Evolutionary conservation across 805 yeast genomes (phyloP), one percentile per base, ranked within the genome.

Genomic region (Spathaspora girioi): DNA sequence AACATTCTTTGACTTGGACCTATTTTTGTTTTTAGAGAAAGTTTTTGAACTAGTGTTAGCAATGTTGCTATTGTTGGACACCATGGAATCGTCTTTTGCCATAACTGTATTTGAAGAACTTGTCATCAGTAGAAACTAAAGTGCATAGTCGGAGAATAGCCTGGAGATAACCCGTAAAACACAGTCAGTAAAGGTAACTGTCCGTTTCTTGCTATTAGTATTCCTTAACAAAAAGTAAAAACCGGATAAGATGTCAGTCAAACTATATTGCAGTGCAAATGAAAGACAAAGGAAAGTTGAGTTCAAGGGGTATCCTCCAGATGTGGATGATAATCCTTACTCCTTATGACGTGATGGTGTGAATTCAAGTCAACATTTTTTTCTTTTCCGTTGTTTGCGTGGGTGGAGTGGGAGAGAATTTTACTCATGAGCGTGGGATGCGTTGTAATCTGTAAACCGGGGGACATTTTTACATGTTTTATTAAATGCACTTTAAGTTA

Each of bases 21-120:
- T 35, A 8, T 35, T 35, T 35, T 35, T 35, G 14, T 14, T 35
- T 35, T 35, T 35, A 35, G 40, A 6, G 14, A 35, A 35, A n/a
- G 18, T 35, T 35, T 35, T 35, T 11, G 40, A 35, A 14, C 15
- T 35, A 15, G 15, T 35, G 40, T 35, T 35, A 43, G 29, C n/a
- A 43, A 43, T 20, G 35, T 40, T 40, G 23, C 43, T 40, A 18
- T 20, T 19, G 27, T 18, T 40, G 43, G 26, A 23, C 44, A 20
- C 27, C 43, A 40, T 40, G 27, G 40, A 35, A 18, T 45, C 40
- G 47, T 45, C 40, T 20, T 45, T 31, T 14, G 40, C 40, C 45
- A 42, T 42, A 6, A 35, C 15, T 35, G 14, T 35, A 15, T 35
- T 35, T 10, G 17, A 11, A 35, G 40, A 35, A n/a, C 40, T 35